phyloP scores from a whole-genome alignment of 2,329 filamentous ascomycete genomes.

The Phaeosphaeria sp. region DNA sequence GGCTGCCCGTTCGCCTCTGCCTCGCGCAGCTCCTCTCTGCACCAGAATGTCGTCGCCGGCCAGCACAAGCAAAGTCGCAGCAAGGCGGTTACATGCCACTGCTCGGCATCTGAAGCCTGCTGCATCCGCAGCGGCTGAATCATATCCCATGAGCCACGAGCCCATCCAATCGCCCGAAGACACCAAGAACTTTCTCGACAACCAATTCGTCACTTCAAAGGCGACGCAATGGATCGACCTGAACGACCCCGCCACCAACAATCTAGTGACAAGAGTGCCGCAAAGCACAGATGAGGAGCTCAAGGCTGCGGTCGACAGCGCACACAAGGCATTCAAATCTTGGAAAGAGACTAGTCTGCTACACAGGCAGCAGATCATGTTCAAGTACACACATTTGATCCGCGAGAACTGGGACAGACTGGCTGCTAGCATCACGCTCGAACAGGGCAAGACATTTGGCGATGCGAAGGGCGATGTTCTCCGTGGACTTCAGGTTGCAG shows the following conservation, averaged over 20 bases:
- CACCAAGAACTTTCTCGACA: slow-evolving; percentile 83
- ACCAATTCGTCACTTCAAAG: slow-evolving; percentile 73
- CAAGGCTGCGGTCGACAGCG: slow-evolving; percentile 75
- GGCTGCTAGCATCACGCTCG: slow-evolving; percentile 82
- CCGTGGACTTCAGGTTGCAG: slow-evolving; percentile 81
- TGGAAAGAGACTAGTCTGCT: slow-evolving; percentile 78
- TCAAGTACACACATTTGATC: slow-evolving; percentile 81
- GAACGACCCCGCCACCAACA: slow-evolving; percentile 83
- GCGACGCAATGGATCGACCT: slow-evolving; percentile 78
- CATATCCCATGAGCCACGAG: slow-evolving; percentile 75
- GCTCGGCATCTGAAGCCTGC: slow-evolving; percentile 58
- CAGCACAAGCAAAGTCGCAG: slow-evolving; percentile 48
- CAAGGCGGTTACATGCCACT: slow-evolving; percentile 61
- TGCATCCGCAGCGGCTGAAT: slow-evolving; percentile 58
- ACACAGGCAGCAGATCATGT: slow-evolving; percentile 82
- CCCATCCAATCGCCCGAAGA: slow-evolving; percentile 71
- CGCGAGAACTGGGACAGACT: slow-evolving; percentile 85
- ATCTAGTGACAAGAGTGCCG: slow-evolving; percentile 81
- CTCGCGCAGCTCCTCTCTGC: slow-evolving; percentile 44
- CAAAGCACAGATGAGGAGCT: slow-evolving; percentile 82
- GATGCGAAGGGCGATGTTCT: slow-evolving; percentile 84
- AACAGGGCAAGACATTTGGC: slow-evolving; percentile 88
- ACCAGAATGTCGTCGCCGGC: slow-evolving; percentile 49
- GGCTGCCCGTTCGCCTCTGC: slow-evolving; percentile 45
- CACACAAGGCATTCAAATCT: slow-evolving; percentile 74